Evolutionary conservation across 2,329 filamentous ascomycete species (phyloP), one percentile per base, ranked within the genome.

Genomic region (Scleromitrula shiraiana): DNA sequence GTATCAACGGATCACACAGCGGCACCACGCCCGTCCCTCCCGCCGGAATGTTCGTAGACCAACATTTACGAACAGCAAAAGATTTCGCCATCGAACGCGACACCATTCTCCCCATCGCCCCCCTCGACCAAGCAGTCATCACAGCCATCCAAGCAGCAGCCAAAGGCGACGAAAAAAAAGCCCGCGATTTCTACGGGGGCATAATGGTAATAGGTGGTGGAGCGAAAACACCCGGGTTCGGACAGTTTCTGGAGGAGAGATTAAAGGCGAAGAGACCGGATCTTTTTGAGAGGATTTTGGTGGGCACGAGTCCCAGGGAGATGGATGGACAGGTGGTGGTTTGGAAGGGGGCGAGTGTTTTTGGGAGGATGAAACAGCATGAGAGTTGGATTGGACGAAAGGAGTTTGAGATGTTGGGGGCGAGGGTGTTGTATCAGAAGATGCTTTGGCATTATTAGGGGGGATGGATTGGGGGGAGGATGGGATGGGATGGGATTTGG

Each of bases 301-400:
- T 83, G 44, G 80, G 78, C 52, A 72, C 75, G 52, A 93, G 75
- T 75, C 93, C 93, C 0, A 76, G 91, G 59, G 93, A 98, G 59
- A 84, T 98, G 71, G 93, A 98, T 67, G 88, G 93, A 51, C 89
- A 96, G 68, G 90, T 97, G n/a, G 85, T 97, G 45, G 83, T 84
- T 7, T 98, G 93, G 93, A 98, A 98, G 75, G 93, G 93, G 4
- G 93, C 88, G 0, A 95, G 89, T 64, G 90, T 98, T 14, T 98
- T 96, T 72, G 90, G 88, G 2, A 70, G 97, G 58, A 78, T 82
- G 51, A 72, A 71, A 38, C 90, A 88, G 14, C 97, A 97, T 68
- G 93, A 98, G 66, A 93, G 85, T 60, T 98, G 93, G 93, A 88
- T 97, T 62, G 85, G 83, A 12, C 78, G 80, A 39, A 74, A 84